Evolutionary conservation across 441 rosid genomes (phyloP), one percentile per base, ranked within the genome.

Genomic region (Populus hybrid): DNA sequence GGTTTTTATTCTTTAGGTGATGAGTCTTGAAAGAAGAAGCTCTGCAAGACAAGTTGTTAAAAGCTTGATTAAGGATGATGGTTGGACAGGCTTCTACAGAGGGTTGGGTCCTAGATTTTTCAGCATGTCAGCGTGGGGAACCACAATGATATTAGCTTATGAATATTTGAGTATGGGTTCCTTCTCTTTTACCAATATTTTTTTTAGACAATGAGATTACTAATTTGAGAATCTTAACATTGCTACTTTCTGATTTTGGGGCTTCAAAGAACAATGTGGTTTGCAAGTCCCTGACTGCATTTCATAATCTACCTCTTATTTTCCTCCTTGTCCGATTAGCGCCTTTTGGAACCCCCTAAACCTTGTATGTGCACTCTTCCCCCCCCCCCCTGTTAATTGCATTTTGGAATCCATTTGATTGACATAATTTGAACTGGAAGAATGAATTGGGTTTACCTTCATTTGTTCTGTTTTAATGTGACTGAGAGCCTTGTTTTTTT

Each of bases 41-140:
- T 90, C 93, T 4, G 88, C 90, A 2, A 89, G 90, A 12, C 97
- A 91, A 80, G 91, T 96, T 2, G 83, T 92, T 24, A 85, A 88
- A 75, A 91, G 87, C 77, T 83, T 95, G 86, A 87, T 95, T 0
- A 92, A 73, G 77, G 99, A 95, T 85, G 97, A 97, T 71, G 98
- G 99, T 16, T 89, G 93, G 87, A 75, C 81, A 53, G 98, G 97
- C 77, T 95, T 98, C 84, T 95, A 91, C 68, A 87, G 94, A 81
- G 99, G 99, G 6, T 82, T 93, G 76, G 98, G 97, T 53, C 98
- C 95, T 35, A 79, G 98, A 56, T 93, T 97, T 85, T 93, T 96
- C 61, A 93, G 98, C 1, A 91, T 92, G 97, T 93, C 99, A 4
- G 83, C 93, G 93, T 95, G 97, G 69, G 94, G 98, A 59, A 92